Evolutionary conservation across 306 rosid genomes (phyloP), one percentile per base, ranked within the genome.

Genomic region (Quercus wislizeni): DNA sequence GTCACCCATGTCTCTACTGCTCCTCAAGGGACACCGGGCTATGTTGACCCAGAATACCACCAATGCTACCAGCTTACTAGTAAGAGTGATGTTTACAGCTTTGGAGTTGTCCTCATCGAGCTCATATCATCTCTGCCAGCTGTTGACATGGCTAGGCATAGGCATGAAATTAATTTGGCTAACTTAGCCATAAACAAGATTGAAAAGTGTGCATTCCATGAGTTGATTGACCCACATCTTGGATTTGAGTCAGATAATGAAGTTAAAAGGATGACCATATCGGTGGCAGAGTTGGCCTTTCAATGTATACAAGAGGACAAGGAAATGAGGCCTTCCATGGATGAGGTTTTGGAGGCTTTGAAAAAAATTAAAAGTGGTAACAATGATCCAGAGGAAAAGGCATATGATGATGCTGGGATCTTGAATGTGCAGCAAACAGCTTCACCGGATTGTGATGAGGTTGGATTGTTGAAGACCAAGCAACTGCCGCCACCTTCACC

Each of bases 271-370:
- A 85, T 82, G 93, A 62, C 85, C 69, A 81, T 71, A 58, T 83
- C 79, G 12, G 92, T 90, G 25, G 94, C 93, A 3, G 85, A 80
- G 58, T 82, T 93, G 85, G 98, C 94, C 52, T 90, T 91, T 75
- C 92, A 25, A 4, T 93, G 97, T 69, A 69, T 93, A 74, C 93
- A 86, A 76, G 83, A 83, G 84, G 89, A 91, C 86, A 87, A 76
- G 82, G 93, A 88, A 28, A 63, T 83, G 31, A 90, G 98, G 76
- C 97, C 98, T 74, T 82, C 89, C 46, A 92, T 90, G 96, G 86
- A 82, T 52, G 86, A 86, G 79, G 90, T 91, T 8, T 30, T 91
- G 81, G 80, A 86, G 68, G 64, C 71, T 6, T 88, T 91, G 75
- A 80, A 78, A 82, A 81, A 49, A 18, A 88, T 89, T 49, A 80